A percentile compares a stretch with the other conserved stretches of the same genome.
Conservation (phyloP, 495 filamentous ascomycete species). For the Astrocystis sublimbata region DNA sequence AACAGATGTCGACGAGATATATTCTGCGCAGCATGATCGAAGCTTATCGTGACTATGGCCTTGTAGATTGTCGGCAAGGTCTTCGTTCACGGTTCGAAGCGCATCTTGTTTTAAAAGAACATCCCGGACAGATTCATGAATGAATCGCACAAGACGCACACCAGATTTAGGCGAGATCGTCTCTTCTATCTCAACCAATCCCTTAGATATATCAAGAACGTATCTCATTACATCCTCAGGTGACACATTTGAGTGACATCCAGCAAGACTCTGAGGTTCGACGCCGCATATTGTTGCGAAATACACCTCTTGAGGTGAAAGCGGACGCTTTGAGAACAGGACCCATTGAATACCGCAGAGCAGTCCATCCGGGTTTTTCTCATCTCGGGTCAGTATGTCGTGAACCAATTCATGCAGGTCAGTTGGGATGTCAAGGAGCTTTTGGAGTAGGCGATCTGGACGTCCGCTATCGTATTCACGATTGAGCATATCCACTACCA, state of each 20-base stretch:
- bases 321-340: conserved; percentile 34
- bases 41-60: background rate
- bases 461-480: conserved; percentile 34
- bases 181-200: conserved; percentile 37
- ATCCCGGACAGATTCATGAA: conserved; percentile 46
- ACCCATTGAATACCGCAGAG: conserved; percentile 46
- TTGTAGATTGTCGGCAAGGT: background rate
- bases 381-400: conserved; percentile 39
- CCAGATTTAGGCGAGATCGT: conserved; percentile 17
- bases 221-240: conserved; percentile 23
- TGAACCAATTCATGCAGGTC: conserved; percentile 40
- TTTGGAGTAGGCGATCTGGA: conserved; percentile 20
- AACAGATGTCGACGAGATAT: background rate
- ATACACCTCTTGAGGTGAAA: conserved; percentile 40
- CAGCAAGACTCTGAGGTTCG: conserved; percentile 7
- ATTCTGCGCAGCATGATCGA: background rate
- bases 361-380: conserved; percentile 26
- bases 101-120: conserved; percentile 31
- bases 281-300: conserved; percentile 36
- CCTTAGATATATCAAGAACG: conserved; percentile 38
- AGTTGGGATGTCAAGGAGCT: conserved; percentile 36
- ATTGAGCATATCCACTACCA: conserved; percentile 43
- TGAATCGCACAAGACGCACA: conserved; percentile 46
- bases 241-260: conserved; percentile 11
- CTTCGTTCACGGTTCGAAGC: background rate